Percentiles rank a stretch among this genome's conserved stretches.
These are phyloP conservation scores for Malassezia sympodialis DNA, from an alignment of 1,284 basidiomycete genomes.

Conservation along the genomic window DNA sequence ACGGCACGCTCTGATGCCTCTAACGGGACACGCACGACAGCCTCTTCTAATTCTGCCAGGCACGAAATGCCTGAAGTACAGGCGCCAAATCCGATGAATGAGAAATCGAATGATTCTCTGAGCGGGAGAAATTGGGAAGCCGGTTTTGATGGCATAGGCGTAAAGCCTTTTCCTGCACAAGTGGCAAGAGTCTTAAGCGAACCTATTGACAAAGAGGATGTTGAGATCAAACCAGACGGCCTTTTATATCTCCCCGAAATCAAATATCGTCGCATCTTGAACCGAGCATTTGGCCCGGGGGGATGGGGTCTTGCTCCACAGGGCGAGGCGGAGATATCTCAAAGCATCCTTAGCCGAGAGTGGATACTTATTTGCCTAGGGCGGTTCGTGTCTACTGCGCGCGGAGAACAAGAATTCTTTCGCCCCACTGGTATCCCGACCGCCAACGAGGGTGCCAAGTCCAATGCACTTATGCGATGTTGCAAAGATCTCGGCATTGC, in stretches of 20 bases:
- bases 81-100: background rate
- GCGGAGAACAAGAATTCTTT: constrained; percentile 96
- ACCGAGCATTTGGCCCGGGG: constrained; percentile 89
- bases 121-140: constrained; percentile 62
- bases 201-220: constrained; percentile 65
- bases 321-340: constrained; percentile 65
- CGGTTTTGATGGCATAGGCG: constrained; percentile 71
- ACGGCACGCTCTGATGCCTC: background rate
- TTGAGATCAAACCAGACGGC: constrained; percentile 93
- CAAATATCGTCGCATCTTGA: constrained; percentile 88
- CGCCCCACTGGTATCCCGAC: constrained; percentile 82
- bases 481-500: constrained; percentile 95
- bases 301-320: constrained; percentile 94
- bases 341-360: constrained; percentile 79
- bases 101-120: background rate
- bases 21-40: background rate
- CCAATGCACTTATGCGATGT: constrained; percentile 93
- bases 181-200: constrained; percentile 63
- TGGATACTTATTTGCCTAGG: constrained; percentile 91
- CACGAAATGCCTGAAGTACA: background rate
- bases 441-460: constrained; percentile 88
- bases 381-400: constrained; percentile 77
- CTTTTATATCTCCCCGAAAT: constrained; percentile 93
- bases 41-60: background rate
- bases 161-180: constrained; percentile 67